phyloP scores from a whole-genome alignment of 495 filamentous ascomycete species.

The Podospora comata region DNA sequence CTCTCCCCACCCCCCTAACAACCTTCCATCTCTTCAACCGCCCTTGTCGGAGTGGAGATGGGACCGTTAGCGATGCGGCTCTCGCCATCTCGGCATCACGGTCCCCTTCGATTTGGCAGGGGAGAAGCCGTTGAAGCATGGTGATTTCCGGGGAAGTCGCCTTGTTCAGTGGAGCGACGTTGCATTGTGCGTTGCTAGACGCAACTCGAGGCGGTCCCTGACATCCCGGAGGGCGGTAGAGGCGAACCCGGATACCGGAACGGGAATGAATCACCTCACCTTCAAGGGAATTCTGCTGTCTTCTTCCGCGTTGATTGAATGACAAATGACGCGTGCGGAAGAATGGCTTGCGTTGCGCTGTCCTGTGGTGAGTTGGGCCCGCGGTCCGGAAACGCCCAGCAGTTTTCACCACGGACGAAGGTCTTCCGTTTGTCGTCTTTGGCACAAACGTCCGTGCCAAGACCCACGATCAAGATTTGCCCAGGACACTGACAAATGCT shows the following conservation, averaged over 20 bases:
- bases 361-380: not conserved
- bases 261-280: conserved; percentile 16
- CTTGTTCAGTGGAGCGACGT: conserved; percentile 13
- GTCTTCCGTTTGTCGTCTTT: conserved; percentile 19
- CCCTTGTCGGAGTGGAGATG: not conserved
- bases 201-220: conserved; percentile 18
- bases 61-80: conserved; percentile 12
- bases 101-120: not conserved
- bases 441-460: conserved; percentile 13
- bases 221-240: conserved; percentile 21
- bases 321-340: not conserved
- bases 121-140: conserved; percentile 2
- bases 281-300: not conserved
- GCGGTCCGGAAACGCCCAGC: not conserved
- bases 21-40: not conserved
- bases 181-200: conserved; percentile 5
- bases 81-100: conserved; percentile 1
- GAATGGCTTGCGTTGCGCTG: not conserved
- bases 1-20: not conserved
- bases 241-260: conserved; percentile 23
- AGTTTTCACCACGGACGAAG: conserved; percentile 17
- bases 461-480: conserved; percentile 3
- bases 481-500: conserved; percentile 2
- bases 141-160: conserved; percentile 12
- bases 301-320: not conserved